These are phyloP conservation scores for Aureobasidium mangrovei DNA, from an alignment of 2,329 filamentous ascomycete genomes.

Conservation along the genomic window DNA sequence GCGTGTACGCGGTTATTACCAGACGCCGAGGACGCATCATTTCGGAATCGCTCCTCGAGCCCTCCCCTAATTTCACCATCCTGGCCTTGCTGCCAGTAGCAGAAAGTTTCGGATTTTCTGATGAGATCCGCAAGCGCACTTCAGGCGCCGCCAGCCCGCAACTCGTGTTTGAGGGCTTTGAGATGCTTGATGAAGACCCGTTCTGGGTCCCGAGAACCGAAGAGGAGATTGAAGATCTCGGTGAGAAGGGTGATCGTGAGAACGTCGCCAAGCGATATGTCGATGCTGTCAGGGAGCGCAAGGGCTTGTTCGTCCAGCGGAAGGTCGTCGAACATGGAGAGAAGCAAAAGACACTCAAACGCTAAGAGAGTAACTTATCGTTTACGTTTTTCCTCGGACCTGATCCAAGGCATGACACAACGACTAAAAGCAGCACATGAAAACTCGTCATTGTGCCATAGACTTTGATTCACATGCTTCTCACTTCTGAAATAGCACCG, in stretches of 20 bases:
- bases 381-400: background rate
- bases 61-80: slow-evolving; percentile 94
- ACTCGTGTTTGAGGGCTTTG: slow-evolving; percentile 85
- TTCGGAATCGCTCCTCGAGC: slow-evolving; percentile 85
- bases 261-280: slow-evolving; percentile 96
- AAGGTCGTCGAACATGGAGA: slow-evolving; percentile 71
- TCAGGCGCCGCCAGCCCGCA: slow-evolving; percentile 86
- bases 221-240: slow-evolving; percentile 91
- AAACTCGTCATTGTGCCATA: too few species aligned
- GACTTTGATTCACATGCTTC: too few species aligned
- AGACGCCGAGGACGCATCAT: slow-evolving; percentile 82
- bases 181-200: slow-evolving; percentile 88
- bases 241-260: slow-evolving; percentile 85
- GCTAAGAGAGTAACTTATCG: slow-evolving; percentile 27
- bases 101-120: slow-evolving; percentile 90
- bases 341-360: slow-evolving; percentile 74
- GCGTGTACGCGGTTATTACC: slow-evolving; percentile 96
- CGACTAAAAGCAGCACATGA: too few species aligned
- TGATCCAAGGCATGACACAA: too few species aligned
- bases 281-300: slow-evolving; percentile 75
- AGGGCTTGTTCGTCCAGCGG: slow-evolving; percentile 75
- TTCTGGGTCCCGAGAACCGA: slow-evolving; percentile 97
- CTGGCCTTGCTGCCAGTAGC: slow-evolving; percentile 79
- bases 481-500: too few species aligned
- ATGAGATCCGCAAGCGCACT: slow-evolving; percentile 93